Evolutionary conservation across 139 green algal species (phyloP), one percentile per base, ranked within the genome.

Genomic region (Tetraselmis chui): DNA sequence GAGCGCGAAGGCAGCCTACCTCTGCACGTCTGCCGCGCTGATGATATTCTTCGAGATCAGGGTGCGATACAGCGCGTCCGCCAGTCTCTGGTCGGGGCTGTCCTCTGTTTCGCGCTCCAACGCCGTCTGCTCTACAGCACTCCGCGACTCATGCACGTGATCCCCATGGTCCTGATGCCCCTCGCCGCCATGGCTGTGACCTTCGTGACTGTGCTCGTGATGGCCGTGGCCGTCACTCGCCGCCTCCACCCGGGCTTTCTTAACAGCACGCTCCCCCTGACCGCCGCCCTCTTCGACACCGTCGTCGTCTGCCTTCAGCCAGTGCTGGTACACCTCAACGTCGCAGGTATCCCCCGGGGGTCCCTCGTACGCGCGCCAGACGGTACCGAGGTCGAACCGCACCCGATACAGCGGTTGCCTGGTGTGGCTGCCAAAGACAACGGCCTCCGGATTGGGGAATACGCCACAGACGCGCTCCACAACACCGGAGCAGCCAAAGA

Each of bases 321-420:
- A 90, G 30, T 83, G 81, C 67, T 90, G 81, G 67, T 87, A 89
- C 0, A 89, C 45, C 77, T 91, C 88, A 25, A 91, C 82, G 74
- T 91, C 86, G 22, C 88, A 1, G 2, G 86, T 89, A 76, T 91
- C 88, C 28, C 75, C 31, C 2, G 75, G 1, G 29, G 30, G 76
- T 30, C 85, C 87, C 78, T 81, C 77, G 80, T 91, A 91, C 29
- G 83, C 82, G 59, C 88, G 84, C 88, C 88, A 91, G 27, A 91
- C 67, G 31, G 88, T 81, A n/a, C 5, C 24, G 79, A 89, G 81
- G 31, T 22, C 28, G 79, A 90, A 90, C 28, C 84, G 82, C 67
- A 90, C 87, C 76, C 84, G 88, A 81, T 29, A 82, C n/a, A 29
- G 23, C 11, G 25, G 81, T 28, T 28, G 80, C 28, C 18, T 22